phyloP scores from a whole-genome alignment of 352 stramenopile species.

The Globisporangium echinulatum region DNA sequence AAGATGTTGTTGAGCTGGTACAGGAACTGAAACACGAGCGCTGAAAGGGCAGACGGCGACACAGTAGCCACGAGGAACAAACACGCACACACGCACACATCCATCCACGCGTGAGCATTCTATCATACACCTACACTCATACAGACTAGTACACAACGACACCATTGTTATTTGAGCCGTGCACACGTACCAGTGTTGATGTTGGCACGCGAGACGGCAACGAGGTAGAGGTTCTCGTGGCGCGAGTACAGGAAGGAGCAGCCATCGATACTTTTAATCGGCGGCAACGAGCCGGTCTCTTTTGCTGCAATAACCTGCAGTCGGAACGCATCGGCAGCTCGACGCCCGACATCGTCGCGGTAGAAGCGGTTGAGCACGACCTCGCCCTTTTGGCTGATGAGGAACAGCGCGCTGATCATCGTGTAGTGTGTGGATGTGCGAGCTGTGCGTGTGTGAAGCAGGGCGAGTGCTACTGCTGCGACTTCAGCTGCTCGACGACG shows the following conservation, averaged over 20 bases:
- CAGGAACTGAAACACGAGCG: constrained; percentile 95
- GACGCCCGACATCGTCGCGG: constrained; percentile 69
- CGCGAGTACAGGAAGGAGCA: constrained; percentile 97
- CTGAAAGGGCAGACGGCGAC: constrained; percentile 11
- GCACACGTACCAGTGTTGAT: constrained; percentile 85
- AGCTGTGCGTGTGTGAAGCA: no score
- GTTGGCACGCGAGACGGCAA: constrained; percentile 95
- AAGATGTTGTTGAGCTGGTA: constrained; percentile 96
- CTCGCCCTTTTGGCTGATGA: constrained; percentile 79
- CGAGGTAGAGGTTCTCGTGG: constrained; percentile 97
- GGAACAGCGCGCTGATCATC: constrained; percentile 79
- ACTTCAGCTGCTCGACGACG: no score
- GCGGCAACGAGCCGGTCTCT: constrained; percentile 91
- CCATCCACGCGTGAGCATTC: background rate
- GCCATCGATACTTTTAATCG: constrained; percentile 95
- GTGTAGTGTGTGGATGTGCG: background rate
- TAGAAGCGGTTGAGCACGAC: constrained; percentile 82
- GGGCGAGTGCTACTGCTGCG: no score
- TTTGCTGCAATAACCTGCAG: constrained; percentile 94
- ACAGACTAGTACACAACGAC: no score
- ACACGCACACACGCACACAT: background rate
- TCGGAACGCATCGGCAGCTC: constrained; percentile 61
- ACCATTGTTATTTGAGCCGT: no score
- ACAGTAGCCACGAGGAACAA: background rate
- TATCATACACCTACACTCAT: no score